Conservation (phyloP, 495 filamentous ascomycete genomes). For the Aspergillus avenaceus region DNA sequence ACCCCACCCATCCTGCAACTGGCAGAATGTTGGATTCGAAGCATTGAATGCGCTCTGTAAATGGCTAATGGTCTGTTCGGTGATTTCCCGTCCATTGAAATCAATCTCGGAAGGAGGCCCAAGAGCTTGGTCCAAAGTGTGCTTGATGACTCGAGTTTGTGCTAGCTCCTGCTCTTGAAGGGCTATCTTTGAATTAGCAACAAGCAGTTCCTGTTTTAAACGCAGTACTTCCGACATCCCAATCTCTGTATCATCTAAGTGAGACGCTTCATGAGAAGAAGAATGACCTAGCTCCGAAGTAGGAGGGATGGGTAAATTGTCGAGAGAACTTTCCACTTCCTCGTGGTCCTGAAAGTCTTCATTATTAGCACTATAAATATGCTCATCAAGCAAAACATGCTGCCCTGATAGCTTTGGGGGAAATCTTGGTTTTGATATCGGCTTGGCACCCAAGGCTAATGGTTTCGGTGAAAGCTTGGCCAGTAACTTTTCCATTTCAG, state of each 20-base stretch:
- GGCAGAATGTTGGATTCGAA: slow-evolving; percentile 44
- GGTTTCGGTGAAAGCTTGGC: slow-evolving; percentile 32
- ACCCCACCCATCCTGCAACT: slow-evolving; percentile 59
- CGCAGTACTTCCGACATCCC: slow-evolving; percentile 49
- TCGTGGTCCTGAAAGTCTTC: slow-evolving; percentile 20
- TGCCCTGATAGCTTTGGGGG: slow-evolving; percentile 68
- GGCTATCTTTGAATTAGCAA: slow-evolving; percentile 74
- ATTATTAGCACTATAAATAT: slow-evolving; percentile 44
- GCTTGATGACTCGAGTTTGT: slow-evolving; percentile 69
- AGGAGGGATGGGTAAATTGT: slow-evolving; percentile 54
- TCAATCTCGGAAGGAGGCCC: slow-evolving; percentile 59
- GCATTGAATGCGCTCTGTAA: slow-evolving; percentile 52
- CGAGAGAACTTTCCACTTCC: slow-evolving; percentile 46
- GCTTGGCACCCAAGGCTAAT: slow-evolving; percentile 13
- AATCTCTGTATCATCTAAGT: slow-evolving; percentile 18
- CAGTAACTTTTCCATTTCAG: slow-evolving; percentile 37
- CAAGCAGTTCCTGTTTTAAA: slow-evolving; percentile 69
- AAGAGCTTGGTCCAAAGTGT: slow-evolving; percentile 70
- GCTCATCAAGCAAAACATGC: slow-evolving; percentile 51
- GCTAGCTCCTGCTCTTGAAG: slow-evolving; percentile 80
- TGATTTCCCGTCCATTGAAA: slow-evolving; percentile 41
- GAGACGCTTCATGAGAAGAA: slow-evolving; percentile 23
- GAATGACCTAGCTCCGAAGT: slow-evolving; percentile 45
- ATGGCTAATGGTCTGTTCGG: slow-evolving; percentile 50
- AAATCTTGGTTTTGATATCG: slow-evolving; percentile 16